phyloP scores from a whole-genome alignment of 1,139 yeast genomes.

The Yamadazyma siamensis region DNA sequence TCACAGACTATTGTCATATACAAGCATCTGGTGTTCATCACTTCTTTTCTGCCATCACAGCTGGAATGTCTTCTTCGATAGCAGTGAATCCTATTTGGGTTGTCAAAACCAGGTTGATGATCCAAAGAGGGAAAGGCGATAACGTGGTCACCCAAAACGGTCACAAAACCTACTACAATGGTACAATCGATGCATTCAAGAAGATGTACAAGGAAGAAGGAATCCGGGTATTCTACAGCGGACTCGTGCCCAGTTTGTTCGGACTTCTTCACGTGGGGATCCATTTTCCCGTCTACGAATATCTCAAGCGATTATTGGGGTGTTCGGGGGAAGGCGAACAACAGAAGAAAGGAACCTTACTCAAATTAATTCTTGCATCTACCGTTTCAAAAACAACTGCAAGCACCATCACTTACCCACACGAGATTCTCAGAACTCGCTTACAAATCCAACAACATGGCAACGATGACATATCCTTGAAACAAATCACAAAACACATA shows the following conservation, averaged over 20 bases:
- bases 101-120: slow-evolving; percentile 88
- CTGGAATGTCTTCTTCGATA: slow-evolving; percentile 86
- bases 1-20: slow-evolving; percentile 25
- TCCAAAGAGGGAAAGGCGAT: slow-evolving; percentile 55
- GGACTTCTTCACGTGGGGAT: slow-evolving; percentile 94
- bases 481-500: slow-evolving; percentile 39
- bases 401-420: slow-evolving; percentile 88
- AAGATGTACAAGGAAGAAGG: slow-evolving; percentile 85
- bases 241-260: slow-evolving; percentile 83
- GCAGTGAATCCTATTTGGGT: slow-evolving; percentile 97
- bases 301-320: slow-evolving; percentile 54
- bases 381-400: slow-evolving; percentile 87
- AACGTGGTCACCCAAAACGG: background rate
- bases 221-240: slow-evolving; percentile 77
- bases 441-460: slow-evolving; percentile 53
- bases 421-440: slow-evolving; percentile 89
- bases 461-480: slow-evolving; percentile 10
- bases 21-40: slow-evolving; percentile 55
- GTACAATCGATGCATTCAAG: slow-evolving; percentile 79
- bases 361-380: slow-evolving; percentile 60
- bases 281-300: slow-evolving; percentile 95
- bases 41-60: slow-evolving; percentile 79
- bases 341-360: slow-evolving; percentile 33
- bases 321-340: slow-evolving; percentile 10
- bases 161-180: slow-evolving; percentile 55